These are phyloP conservation scores for Dendrocalamus sinicus DNA, from an alignment of 176 grass and related monocot genomes.

Conservation along the genomic window DNA sequence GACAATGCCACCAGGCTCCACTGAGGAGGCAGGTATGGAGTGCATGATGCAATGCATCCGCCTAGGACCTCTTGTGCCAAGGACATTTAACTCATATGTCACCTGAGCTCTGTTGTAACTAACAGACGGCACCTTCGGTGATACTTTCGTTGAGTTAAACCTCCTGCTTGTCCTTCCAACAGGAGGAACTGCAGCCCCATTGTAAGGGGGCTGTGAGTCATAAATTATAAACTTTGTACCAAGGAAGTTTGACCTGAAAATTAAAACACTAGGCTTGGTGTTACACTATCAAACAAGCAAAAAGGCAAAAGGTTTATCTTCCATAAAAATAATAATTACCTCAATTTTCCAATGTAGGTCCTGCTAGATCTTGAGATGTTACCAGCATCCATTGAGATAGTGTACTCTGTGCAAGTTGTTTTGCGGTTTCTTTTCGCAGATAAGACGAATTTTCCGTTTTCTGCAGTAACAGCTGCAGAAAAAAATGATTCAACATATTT, in stretches of 20 bases:
- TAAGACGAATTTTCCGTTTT: slow-evolving; percentile 87
- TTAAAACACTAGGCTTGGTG: neutral
- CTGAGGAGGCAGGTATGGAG: slow-evolving; percentile 77
- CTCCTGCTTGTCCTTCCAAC: slow-evolving; percentile 72
- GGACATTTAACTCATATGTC: slow-evolving; percentile 87
- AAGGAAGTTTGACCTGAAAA: slow-evolving; percentile 92
- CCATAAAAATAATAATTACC: slow-evolving; percentile 49
- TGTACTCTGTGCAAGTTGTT: slow-evolving; percentile 90
- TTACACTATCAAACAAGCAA: neutral
- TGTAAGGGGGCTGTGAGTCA: slow-evolving; percentile 80
- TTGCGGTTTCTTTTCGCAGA: slow-evolving; percentile 85
- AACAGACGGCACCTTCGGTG: slow-evolving; percentile 77
- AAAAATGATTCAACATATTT: slow-evolving; percentile 12
- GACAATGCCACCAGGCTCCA: slow-evolving; percentile 77
- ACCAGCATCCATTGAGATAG: slow-evolving; percentile 78
- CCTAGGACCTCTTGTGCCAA: slow-evolving; percentile 90
- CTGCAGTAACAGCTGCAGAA: slow-evolving; percentile 70
- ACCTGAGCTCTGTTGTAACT: slow-evolving; percentile 88
- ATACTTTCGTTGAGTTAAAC: slow-evolving; percentile 88
- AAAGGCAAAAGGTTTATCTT: neutral
- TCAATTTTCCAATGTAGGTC: slow-evolving; percentile 94
- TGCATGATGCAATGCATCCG: slow-evolving; percentile 95
- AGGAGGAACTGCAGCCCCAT: slow-evolving; percentile 50
- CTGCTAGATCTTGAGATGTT: slow-evolving; percentile 83
- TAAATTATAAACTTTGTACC: slow-evolving; percentile 95